A percentile compares a stretch with the other conserved stretches of the same genome.
Evolutionary conservation across 2,329 filamentous ascomycete species (phyloP).

Genomic region (Calycina marina): DNA sequence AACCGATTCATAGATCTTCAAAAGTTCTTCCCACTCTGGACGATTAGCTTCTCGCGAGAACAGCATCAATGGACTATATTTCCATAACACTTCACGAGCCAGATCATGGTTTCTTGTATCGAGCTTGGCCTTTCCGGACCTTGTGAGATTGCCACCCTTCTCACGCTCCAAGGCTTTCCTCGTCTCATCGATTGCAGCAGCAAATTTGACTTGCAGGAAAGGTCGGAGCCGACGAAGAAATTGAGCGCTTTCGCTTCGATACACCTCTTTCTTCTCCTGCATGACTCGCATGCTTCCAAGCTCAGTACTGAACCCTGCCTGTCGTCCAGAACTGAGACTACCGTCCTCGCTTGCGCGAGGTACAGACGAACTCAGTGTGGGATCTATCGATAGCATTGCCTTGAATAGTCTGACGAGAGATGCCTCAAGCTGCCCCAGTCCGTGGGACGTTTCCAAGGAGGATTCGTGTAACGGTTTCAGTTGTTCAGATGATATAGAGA

Average conservation of each 20-base stretch:
- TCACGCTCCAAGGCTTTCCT: slow-evolving; percentile 39
- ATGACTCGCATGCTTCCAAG: slow-evolving; percentile 80
- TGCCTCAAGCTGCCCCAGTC: slow-evolving; percentile 63
- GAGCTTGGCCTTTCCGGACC: slow-evolving; percentile 41
- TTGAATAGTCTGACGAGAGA: slow-evolving; percentile 74
- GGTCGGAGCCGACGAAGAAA: slow-evolving; percentile 71
- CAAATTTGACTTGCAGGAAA: slow-evolving; percentile 72
- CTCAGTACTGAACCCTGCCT: slow-evolving; percentile 32
- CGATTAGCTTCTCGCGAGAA: slow-evolving; percentile 78
- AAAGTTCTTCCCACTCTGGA: slow-evolving; percentile 64
- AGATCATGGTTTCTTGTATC: slow-evolving; percentile 57
- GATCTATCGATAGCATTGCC: slow-evolving; percentile 88
- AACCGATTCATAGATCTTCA: slow-evolving; percentile 68
- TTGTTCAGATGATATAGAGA: slow-evolving; percentile 67
- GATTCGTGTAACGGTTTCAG: slow-evolving; percentile 60
- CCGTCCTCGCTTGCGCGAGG: slow-evolving; percentile 27
- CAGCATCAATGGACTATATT: slow-evolving; percentile 73
- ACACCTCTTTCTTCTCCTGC: slow-evolving; percentile 87
- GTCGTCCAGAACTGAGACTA: slow-evolving; percentile 21
- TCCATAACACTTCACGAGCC: slow-evolving; percentile 65
- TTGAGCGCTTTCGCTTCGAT: slow-evolving; percentile 56
- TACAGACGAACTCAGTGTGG: slow-evolving; percentile 43
- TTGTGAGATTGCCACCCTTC: slow-evolving; percentile 37
- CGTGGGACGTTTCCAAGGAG: slow-evolving; percentile 55
- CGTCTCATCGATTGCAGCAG: slow-evolving; percentile 56